phyloP scores from a whole-genome alignment of 2,329 filamentous ascomycete genomes.

The Fusarium cicatricum region DNA sequence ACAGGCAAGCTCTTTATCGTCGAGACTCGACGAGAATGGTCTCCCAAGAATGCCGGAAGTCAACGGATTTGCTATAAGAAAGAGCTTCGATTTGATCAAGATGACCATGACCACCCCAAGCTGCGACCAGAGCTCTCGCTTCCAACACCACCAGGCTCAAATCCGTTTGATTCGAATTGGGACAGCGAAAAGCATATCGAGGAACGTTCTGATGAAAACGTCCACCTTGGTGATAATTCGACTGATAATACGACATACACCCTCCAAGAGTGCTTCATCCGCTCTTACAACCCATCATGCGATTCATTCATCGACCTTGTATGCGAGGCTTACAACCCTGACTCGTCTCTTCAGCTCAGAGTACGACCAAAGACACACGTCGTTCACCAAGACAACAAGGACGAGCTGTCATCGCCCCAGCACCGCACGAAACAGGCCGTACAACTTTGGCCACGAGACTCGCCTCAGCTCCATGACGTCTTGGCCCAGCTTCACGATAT shows the following conservation, averaged over 20 bases:
- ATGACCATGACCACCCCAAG: neutral
- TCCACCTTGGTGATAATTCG: constrained; percentile 60
- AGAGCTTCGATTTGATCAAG: constrained; percentile 54
- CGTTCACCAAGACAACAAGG: neutral
- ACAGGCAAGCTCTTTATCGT: constrained; percentile 68
- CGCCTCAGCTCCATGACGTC: neutral
- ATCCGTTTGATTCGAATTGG: constrained; percentile 31
- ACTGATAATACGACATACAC: constrained; percentile 54
- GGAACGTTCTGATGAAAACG: constrained; percentile 10
- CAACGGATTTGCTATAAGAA: constrained; percentile 72
- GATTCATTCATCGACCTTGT: constrained; percentile 67
- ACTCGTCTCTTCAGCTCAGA: constrained; percentile 55
- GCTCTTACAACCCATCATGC: constrained; percentile 62
- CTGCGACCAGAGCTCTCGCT: constrained; percentile 17
- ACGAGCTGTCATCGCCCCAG: neutral
- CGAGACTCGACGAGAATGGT: constrained; percentile 76
- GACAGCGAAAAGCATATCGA: constrained; percentile 47
- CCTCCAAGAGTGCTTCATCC: constrained; percentile 61
- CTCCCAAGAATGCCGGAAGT: constrained; percentile 59
- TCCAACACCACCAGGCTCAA: constrained; percentile 10
- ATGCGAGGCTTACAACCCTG: constrained; percentile 44
- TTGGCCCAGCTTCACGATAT: constrained; percentile 46
- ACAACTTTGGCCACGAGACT: constrained; percentile 38
- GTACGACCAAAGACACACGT: constrained; percentile 29
- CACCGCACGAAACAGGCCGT: neutral